phyloP scores from a whole-genome alignment of 2,329 filamentous ascomycete species.

The Fonsecaea nubica region DNA sequence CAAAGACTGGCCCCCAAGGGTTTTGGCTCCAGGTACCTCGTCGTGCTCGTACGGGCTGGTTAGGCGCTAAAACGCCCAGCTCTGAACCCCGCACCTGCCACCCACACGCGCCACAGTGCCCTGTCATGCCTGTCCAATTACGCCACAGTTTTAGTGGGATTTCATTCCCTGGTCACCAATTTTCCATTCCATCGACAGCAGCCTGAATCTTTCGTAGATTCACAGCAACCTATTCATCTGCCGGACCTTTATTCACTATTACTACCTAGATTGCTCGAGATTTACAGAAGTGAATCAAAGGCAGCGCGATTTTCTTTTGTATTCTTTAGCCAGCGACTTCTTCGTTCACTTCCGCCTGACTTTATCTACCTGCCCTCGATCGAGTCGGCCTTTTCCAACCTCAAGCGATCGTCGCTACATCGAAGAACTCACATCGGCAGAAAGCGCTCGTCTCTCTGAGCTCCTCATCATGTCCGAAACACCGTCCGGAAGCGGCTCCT shows the following conservation, averaged over 20 bases:
- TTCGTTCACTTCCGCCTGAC: constrained; percentile 19
- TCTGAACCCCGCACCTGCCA: constrained; percentile 5
- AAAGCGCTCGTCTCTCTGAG: constrained; percentile 14
- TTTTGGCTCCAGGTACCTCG: background rate
- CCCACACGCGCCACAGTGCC: background rate
- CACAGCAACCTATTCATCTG: background rate
- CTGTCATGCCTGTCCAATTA: background rate
- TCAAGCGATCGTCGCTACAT: background rate
- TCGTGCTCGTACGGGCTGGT: background rate
- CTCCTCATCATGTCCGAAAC: constrained; percentile 47
- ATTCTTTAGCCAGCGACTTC: constrained; percentile 18
- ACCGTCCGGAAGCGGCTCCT: constrained; percentile 47
- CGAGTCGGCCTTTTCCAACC: background rate
- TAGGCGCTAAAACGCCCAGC: background rate
- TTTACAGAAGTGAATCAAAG: background rate
- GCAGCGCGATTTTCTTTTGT: background rate
- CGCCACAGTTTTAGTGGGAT: constrained; percentile 8
- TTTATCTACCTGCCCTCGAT: constrained; percentile 7
- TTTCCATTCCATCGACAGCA: constrained; percentile 4
- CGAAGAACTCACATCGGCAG: background rate
- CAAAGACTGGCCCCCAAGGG: constrained; percentile 5
- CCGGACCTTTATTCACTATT: background rate
- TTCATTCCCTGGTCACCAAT: background rate
- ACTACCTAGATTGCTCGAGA: background rate
- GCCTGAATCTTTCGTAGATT: constrained; percentile 2